These are phyloP conservation scores for Penicillium ochrochloron DNA, from an alignment of 495 filamentous ascomycete species.

Conservation along the genomic window DNA sequence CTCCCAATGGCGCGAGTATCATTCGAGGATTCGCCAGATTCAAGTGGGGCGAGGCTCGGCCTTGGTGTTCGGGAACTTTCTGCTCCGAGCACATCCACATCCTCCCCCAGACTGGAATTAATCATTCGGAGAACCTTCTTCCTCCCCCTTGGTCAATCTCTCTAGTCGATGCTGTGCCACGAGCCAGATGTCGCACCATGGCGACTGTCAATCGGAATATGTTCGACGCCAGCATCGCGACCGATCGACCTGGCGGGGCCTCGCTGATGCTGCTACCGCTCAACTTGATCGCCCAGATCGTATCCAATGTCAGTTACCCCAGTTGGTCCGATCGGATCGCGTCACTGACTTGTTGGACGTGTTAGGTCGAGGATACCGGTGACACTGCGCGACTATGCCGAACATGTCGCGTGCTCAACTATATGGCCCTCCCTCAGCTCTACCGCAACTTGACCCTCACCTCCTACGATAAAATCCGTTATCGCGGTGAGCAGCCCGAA, in stretches of 20 bases:
- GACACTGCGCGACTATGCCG: slow-evolving; percentile 63
- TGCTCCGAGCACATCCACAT: slow-evolving; percentile 18
- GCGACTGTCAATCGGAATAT: slow-evolving; percentile 53
- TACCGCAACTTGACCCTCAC: slow-evolving; percentile 60
- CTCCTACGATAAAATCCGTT: slow-evolving; percentile 65
- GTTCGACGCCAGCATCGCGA: slow-evolving; percentile 48
- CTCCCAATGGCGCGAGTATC: neutral
- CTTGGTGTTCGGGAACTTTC: slow-evolving; percentile 29
- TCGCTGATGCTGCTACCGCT: slow-evolving; percentile 57
- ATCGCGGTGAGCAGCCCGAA: slow-evolving; percentile 61
- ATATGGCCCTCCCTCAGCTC: slow-evolving; percentile 66
- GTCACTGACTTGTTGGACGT: slow-evolving; percentile 10
- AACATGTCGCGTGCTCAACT: slow-evolving; percentile 66
- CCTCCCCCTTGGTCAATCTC: neutral
- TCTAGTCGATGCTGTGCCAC: slow-evolving; percentile 37
- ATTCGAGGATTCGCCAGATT: neutral
- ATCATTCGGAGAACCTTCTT: neutral
- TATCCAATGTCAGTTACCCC: slow-evolving; percentile 49
- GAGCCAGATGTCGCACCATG: slow-evolving; percentile 48
- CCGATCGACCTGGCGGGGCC: slow-evolving; percentile 38
- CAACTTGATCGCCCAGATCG: slow-evolving; percentile 61
- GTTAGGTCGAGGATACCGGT: slow-evolving; percentile 56
- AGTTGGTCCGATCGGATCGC: slow-evolving; percentile 8
- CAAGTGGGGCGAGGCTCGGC: slow-evolving; percentile 10
- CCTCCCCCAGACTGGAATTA: slow-evolving; percentile 24